Conservation (phyloP, 768 basidiomycete species). For the Phallus indusiatus region DNA sequence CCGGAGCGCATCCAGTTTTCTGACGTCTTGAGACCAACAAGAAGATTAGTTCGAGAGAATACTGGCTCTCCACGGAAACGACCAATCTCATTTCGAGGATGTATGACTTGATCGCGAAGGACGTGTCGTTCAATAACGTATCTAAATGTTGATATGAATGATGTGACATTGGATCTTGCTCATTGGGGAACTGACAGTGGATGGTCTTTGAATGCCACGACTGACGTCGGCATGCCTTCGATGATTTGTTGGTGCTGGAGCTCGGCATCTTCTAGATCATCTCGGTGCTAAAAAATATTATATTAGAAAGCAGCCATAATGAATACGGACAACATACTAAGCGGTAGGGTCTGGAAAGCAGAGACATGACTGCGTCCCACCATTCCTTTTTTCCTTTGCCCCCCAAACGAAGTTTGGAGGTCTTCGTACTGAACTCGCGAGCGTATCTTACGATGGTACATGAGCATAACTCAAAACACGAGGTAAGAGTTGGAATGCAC, state of each 20-base stretch:
- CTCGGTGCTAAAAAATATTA: constrained; percentile 55
- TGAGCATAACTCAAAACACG: constrained; percentile 17
- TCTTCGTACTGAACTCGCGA: constrained; percentile 30
- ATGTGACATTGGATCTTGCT: background rate
- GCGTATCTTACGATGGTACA: constrained; percentile 1
- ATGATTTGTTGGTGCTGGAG: constrained; percentile 63
- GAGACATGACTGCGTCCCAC: constrained; percentile 68
- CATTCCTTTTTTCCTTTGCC: constrained; percentile 65
- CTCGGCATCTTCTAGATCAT: constrained; percentile 89
- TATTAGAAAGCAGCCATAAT: constrained; percentile 9
- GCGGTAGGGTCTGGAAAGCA: constrained; percentile 67
- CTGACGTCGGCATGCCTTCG: constrained; percentile 88
- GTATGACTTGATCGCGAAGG: constrained; percentile 76
- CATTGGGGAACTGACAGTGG: constrained; percentile 51
- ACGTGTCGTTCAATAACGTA: constrained; percentile 84
- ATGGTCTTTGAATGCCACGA: constrained; percentile 93
- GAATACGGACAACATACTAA: constrained; percentile 42
- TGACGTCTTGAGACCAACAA: constrained; percentile 70
- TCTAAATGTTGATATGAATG: constrained; percentile 27
- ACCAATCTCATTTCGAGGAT: constrained; percentile 74
- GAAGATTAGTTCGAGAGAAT: constrained; percentile 74
- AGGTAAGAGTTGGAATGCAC: constrained; percentile 74
- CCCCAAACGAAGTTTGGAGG: constrained; percentile 60
- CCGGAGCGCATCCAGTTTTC: constrained; percentile 96
- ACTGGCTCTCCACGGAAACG: constrained; percentile 91